Percentiles rank a stretch among this genome's conserved stretches.
phyloP scores from a whole-genome alignment of 73 alveolate genomes.

The Paramecium sonneborni region DNA sequence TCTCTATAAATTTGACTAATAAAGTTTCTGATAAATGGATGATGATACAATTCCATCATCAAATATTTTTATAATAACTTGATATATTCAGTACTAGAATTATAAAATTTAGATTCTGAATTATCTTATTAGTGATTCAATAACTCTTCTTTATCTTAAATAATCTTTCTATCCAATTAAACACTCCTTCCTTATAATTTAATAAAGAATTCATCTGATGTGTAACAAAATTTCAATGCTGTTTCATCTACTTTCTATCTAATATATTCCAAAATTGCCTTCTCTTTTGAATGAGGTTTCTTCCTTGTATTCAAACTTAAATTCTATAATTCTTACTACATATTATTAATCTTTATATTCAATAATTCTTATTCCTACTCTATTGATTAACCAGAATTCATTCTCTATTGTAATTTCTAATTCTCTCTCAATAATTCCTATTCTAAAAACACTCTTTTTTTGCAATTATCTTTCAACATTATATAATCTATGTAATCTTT shows the following conservation, averaged over 20 bases:
- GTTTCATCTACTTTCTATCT: not conserved
- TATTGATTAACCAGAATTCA: not conserved
- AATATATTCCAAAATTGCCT: not conserved
- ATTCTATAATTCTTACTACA: not conserved
- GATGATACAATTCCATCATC: slow-evolving; percentile 20
- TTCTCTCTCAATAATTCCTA: not conserved
- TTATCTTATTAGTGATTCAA: not conserved
- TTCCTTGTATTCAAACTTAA: not conserved
- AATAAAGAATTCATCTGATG: slow-evolving; percentile 7
- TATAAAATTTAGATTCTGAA: not conserved
- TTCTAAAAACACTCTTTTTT: not conserved
- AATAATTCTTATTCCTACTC: not conserved
- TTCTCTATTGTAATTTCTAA: not conserved
- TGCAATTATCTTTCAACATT: not conserved
- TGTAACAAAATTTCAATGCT: not conserved
- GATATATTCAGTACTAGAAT: not conserved
- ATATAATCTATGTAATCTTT: slow-evolving; percentile 22
- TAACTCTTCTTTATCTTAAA: not conserved
- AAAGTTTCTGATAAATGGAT: not conserved
- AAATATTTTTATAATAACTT: not conserved
- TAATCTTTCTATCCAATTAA: not conserved
- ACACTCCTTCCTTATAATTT: not conserved
- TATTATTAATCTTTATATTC: not conserved
- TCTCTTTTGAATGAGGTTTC: not conserved
- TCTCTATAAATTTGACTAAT: not conserved